phyloP scores from a whole-genome alignment of 2,329 filamentous ascomycete genomes.

The Juglanconis oblonga region DNA sequence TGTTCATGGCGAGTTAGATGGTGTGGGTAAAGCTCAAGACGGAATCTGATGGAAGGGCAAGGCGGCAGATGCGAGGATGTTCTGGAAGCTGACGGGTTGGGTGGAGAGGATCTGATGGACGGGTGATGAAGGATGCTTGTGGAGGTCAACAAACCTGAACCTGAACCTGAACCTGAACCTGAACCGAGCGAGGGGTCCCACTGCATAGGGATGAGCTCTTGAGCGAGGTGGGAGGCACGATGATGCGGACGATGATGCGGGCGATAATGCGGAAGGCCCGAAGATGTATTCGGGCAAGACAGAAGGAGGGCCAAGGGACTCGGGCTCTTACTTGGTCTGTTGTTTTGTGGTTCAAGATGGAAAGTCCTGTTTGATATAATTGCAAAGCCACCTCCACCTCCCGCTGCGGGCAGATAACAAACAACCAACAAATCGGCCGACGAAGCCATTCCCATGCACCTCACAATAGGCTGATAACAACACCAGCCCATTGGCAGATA shows the following conservation, averaged over 20 bases:
- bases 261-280: not conserved
- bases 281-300: not conserved
- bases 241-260: too few relatives aligned
- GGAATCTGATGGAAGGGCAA: not conserved
- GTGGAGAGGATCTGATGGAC: not conserved
- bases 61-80: not conserved
- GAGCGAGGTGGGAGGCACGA: too few relatives aligned
- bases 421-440: not conserved
- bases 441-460: not conserved
- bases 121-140: too few relatives aligned
- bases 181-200: too few relatives aligned
- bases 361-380: not conserved
- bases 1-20: constrained; percentile 10
- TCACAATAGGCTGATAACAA: too few relatives aligned
- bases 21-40: not conserved
- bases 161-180: too few relatives aligned
- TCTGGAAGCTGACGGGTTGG: not conserved
- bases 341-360: not conserved
- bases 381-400: not conserved
- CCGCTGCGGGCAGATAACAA: not conserved
- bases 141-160: too few relatives aligned
- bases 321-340: not conserved
- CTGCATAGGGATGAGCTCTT: too few relatives aligned
- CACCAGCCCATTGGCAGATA: too few relatives aligned
- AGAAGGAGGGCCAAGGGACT: not conserved